Evolutionary conservation across 1,284 basidiomycete genomes (phyloP), one percentile per base, ranked within the genome.

Genomic region (Phaffia rhodozyma): DNA sequence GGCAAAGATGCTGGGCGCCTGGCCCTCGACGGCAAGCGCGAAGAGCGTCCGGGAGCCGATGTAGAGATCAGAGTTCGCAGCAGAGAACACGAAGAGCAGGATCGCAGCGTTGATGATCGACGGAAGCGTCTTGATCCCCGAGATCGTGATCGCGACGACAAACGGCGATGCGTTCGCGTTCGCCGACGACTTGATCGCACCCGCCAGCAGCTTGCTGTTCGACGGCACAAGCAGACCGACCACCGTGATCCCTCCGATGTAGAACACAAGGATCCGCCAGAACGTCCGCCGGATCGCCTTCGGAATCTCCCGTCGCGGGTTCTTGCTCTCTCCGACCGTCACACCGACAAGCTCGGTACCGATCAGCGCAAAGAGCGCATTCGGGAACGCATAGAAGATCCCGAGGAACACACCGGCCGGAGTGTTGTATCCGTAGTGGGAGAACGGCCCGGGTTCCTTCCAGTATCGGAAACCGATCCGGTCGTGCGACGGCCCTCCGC

Each of bases 101-200:
- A 69, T 58, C 48, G 69, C 74, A 32, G 77, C 79, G 69, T 81
- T 81, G 72, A 79, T 75, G 60, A 80, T 72, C 61, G 73, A 71
- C 5, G 76, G 75, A 6, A 80, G 70, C 25, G 71, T 74, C 51
- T 73, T 63, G 48, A 69, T 62, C 20, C 57, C 38, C 0, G 56
- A 27, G 16, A 55, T 29, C 29, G 68, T 57, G 66, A 77, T 77
- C 23, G 78, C 81, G 20, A 89, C 84, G 57, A 89, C 85, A 72
- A 89, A 89, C 0, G 87, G 87, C 57, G 85, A 88, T 4, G 87
- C 86, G 20, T 84, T 81, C 18, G 84, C 82, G 60, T 84, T 70
- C 1, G 70, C 68, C 6, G 71, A 83, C 13, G 82, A 78, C 67
- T 80, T 82, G 60, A 79, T 83, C 7, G 82, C 83, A 50, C 6